Evolutionary conservation across 352 stramenopile species (phyloP).

Genomic region (Pythium folliculosum): DNA sequence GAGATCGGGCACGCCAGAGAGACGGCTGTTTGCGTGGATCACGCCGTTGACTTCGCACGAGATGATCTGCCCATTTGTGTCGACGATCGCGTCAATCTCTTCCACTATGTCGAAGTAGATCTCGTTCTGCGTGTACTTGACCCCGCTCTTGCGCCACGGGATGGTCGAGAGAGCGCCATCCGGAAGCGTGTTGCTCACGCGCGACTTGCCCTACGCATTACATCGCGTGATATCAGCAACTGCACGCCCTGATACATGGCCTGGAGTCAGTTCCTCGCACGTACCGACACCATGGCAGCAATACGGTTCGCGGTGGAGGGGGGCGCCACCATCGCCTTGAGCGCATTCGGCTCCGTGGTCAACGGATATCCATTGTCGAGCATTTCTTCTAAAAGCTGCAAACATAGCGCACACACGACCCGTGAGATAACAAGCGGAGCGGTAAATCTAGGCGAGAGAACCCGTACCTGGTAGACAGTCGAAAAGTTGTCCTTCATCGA

Average conservation of each 20-base stretch:
- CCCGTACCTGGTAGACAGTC: constrained; percentile 91
- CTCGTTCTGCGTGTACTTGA: constrained; percentile 97
- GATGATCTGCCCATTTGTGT: constrained; percentile 89
- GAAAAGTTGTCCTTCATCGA: constrained; percentile 99
- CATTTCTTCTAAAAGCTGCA: constrained; percentile 94
- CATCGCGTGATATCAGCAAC: neutral
- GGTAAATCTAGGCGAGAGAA: neutral
- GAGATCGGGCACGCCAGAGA: constrained; percentile 97
- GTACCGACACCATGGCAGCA: constrained; percentile 80
- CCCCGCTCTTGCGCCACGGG: constrained; percentile 95
- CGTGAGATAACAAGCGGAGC: neutral
- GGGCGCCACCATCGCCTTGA: constrained; percentile 97
- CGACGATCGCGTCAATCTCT: constrained; percentile 97
- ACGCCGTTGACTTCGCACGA: constrained; percentile 94
- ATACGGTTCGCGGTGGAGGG: constrained; percentile 93
- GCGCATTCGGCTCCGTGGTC: constrained; percentile 96
- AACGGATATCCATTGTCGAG: constrained; percentile 97
- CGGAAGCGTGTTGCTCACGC: constrained; percentile 90
- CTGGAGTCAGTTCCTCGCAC: neutral
- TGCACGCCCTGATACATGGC: neutral
- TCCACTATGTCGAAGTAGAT: constrained; percentile 99
- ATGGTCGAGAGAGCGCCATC: constrained; percentile 95
- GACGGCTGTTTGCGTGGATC: constrained; percentile 94
- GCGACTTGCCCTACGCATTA: constrained; percentile 71
- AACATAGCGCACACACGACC: neutral